Conservation (phyloP, 1,284 basidiomycete species). For the Ceratorhiza oryzae-sativae region DNA sequence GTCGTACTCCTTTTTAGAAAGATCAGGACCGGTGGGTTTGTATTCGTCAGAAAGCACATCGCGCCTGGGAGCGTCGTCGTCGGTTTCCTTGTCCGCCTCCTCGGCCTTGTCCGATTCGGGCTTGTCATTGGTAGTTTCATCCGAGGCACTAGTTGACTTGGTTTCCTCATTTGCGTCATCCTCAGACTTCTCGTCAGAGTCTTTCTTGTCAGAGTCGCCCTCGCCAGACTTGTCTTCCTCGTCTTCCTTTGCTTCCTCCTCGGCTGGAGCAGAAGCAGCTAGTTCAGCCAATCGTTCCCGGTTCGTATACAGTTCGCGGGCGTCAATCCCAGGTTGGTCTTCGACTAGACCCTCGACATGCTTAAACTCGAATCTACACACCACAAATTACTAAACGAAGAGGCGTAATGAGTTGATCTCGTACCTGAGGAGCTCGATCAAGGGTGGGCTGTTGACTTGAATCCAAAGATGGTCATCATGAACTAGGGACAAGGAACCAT, state of each 20-base stretch:
- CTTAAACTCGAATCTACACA: conserved; percentile 26
- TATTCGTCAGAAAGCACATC: conserved; percentile 34
- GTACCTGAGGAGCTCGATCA: conserved; percentile 34
- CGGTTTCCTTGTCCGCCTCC: neutral
- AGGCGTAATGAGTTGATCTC: neutral
- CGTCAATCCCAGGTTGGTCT: conserved; percentile 29
- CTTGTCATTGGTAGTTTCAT: neutral
- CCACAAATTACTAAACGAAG: neutral
- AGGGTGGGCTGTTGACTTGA: conserved; percentile 17
- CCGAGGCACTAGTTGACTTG: neutral
- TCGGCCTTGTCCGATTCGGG: conserved; percentile 6
- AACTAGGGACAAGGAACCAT: neutral
- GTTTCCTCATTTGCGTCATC: neutral
- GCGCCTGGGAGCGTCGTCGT: conserved; percentile 5
- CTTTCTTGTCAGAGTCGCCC: neutral
- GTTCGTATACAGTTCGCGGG: conserved; percentile 17
- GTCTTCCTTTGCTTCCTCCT: conserved; percentile 9
- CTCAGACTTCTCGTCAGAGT: conserved; percentile 1
- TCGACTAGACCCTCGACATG: conserved; percentile 33
- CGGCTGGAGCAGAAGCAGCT: conserved; percentile 20
- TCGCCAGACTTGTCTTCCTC: neutral
- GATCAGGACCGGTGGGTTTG: conserved; percentile 18
- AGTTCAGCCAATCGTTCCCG: conserved; percentile 21
- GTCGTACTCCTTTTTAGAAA: conserved; percentile 24
- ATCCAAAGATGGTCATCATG: conserved; percentile 36